These are phyloP conservation scores for Diphasiastrum complanatum DNA, from an alignment of 83 land plant species.

Conservation along the genomic window DNA sequence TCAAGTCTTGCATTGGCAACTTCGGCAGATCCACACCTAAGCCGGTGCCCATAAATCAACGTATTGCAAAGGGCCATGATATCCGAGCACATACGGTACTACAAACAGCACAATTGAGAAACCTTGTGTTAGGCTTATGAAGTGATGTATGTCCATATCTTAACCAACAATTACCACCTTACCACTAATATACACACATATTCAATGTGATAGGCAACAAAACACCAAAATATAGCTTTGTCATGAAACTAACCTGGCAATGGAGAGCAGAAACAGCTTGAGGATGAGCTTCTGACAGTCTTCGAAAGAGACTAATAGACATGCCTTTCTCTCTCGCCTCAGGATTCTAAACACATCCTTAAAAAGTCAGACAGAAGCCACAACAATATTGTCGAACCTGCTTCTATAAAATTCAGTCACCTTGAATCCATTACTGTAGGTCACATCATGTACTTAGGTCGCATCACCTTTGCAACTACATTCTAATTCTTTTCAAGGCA, in stretches of 20 bases:
- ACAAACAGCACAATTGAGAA: constrained; percentile 14
- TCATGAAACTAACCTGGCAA: constrained; percentile 56
- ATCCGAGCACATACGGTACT: constrained; percentile 87
- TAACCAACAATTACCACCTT: constrained; percentile 1
- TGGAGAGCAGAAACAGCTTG: constrained; percentile 72
- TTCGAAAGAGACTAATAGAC: constrained; percentile 66
- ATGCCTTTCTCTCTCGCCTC: constrained; percentile 86
- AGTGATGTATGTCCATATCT: neutral
- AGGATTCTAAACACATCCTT: constrained; percentile 38
- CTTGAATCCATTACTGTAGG: too few relatives aligned
- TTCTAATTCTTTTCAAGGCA: too few relatives aligned
- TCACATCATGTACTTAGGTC: too few relatives aligned
- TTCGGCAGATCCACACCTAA: constrained; percentile 66
- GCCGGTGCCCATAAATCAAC: constrained; percentile 68
- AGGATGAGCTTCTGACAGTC: constrained; percentile 86
- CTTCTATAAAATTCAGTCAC: too few relatives aligned
- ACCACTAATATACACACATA: neutral
- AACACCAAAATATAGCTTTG: neutral
- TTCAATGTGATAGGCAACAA: neutral
- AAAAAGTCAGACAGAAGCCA: neutral
- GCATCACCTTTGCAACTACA: too few relatives aligned
- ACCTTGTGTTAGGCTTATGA: neutral
- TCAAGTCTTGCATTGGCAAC: constrained; percentile 51
- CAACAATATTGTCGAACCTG: too few relatives aligned
- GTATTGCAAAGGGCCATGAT: constrained; percentile 75